phyloP scores from a whole-genome alignment of 1,284 basidiomycete species.

The Pseudozyma tsukubaensis region DNA sequence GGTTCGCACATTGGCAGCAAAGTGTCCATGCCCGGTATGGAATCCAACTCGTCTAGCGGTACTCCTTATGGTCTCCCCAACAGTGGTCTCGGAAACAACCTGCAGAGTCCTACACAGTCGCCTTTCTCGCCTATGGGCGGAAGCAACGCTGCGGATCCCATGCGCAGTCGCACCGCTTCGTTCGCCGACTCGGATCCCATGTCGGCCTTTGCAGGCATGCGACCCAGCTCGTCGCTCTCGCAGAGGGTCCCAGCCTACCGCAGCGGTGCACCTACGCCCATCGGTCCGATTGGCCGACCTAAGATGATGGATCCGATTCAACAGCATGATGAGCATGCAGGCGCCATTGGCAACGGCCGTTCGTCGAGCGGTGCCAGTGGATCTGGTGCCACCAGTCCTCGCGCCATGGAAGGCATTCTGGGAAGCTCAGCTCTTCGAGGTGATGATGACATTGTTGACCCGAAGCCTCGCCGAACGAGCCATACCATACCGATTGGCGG shows the following conservation, averaged over 20 bases:
- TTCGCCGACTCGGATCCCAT: conserved; percentile 48
- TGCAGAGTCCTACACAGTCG: conserved; percentile 43
- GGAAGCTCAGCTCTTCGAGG: conserved; percentile 67
- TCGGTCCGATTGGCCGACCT: conserved; percentile 67
- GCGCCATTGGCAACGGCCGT: conserved; percentile 42
- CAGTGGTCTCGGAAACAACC: conserved; percentile 12
- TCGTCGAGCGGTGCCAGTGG: conserved; percentile 47
- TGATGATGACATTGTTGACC: conserved; percentile 67
- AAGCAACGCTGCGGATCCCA: conserved; percentile 24
- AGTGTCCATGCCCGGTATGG: conserved; percentile 26
- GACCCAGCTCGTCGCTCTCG: conserved; percentile 46
- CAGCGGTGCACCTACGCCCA: conserved; percentile 49
- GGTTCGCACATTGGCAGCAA: conserved; percentile 29
- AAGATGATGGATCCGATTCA: conserved; percentile 44
- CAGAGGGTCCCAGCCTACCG: conserved; percentile 47
- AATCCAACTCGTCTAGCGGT: conserved; percentile 8
- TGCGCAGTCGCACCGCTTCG: conserved; percentile 45
- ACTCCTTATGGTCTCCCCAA: conserved; percentile 21
- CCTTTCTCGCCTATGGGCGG: conserved; percentile 47
- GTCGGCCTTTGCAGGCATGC: conserved; percentile 41
- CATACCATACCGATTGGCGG: conserved; percentile 55
- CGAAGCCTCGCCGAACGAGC: conserved; percentile 57
- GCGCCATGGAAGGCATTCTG: conserved; percentile 61
- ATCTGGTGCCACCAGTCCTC: conserved; percentile 44
- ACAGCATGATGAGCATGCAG: conserved; percentile 40